Evolutionary conservation across 495 filamentous ascomycete genomes (phyloP), one percentile per base, ranked within the genome.

Genomic region (Halenospora varia): DNA sequence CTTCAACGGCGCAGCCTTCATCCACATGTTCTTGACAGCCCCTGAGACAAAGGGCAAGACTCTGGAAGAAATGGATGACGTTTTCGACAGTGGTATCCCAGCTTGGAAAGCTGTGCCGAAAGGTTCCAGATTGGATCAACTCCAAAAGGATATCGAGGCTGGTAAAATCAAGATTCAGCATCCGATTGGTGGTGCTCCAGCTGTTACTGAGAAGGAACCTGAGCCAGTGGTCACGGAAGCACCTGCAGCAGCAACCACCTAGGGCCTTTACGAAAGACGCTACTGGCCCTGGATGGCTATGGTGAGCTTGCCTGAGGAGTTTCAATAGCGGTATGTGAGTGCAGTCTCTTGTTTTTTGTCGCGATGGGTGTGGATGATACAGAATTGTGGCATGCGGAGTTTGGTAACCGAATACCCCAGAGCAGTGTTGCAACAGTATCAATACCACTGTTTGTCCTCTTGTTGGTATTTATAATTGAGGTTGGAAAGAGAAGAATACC

Each of bases 21-120:
- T 88, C 53, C 85, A 86, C 66, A 81, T 84, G 71, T 84, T 83
- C 67, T 62, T 86, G 1, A 75, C 75, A 2, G 79, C 79, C 8
- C 65, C 68, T 2, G 70, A 73, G 59, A 73, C 70, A 1, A 71
- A 66, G 51, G 67, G 68, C 42, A 64, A 57, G 51, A 68, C 60
- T 0, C 53, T 73, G 17, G 70, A 73, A 53, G 69, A 71, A 57
- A 71, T 71, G 67, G 70, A 73, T 46, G 71, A 71, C 1, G 73
- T 79, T 0, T 79, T 79, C 58, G 10, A 79, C 74, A 17, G 79
- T 51, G 77, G 77, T 9, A 19, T 60, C 13, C 73, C 74, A 3
- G 76, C 77, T 22, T 82, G 80, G 81, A 72, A 70, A 63, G 55
- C 64, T 13, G 65, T 65, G 13, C 61, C 69, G 41, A 77, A 74